Evolutionary conservation across 2,329 filamentous ascomycete species (phyloP), one percentile per base, ranked within the genome.

Genomic region (Ceratocystis colombiana): DNA sequence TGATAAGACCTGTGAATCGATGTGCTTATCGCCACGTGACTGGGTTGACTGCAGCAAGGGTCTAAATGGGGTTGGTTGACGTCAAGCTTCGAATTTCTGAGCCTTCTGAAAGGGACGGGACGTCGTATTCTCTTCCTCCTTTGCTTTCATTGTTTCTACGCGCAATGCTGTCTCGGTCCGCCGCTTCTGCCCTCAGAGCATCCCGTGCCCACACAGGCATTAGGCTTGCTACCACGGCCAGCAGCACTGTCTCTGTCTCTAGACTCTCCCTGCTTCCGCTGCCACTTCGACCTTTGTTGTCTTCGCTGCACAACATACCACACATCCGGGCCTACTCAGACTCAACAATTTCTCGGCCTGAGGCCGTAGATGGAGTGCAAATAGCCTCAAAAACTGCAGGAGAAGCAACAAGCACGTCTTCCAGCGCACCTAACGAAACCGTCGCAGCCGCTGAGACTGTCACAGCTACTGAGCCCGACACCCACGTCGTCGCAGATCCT

Each of bases 41-140:
- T 20, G 2, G 2, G 5, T 30, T 3, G 3, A 1, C 20, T 44
- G 37, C n/a, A 20, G 17, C 28, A 53, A 66, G 64, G 64, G 44
- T 66, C 30, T 53, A 66, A 61, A n/a, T 28, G 12, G 7, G 53
- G 46, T n/a, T n/a, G 20, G 25, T 62, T 66, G 64, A 66, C 64
- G 64, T 66, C 57, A 62, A 66, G 55, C 28, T 59, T 59, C 28
- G 33, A 48, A 25, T 48, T 63, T 50, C 7, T 20, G 12, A 63
- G 41, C 25, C 6, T 10, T 22, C 45, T n/a, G 25, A 63, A 63
- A 63, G 46, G 28, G 28, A 59, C n/a, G 28, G 22, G 2, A 41
- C 37, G 28, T 25, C n/a, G 5, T 20, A 7, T 37, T 12, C 25
- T 37, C 25, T 20, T 20, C 28, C 17, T 20, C 17, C 5, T 7